These are phyloP conservation scores for Lactarius hengduanensis DNA, from an alignment of 768 basidiomycete genomes.

Conservation along the genomic window DNA sequence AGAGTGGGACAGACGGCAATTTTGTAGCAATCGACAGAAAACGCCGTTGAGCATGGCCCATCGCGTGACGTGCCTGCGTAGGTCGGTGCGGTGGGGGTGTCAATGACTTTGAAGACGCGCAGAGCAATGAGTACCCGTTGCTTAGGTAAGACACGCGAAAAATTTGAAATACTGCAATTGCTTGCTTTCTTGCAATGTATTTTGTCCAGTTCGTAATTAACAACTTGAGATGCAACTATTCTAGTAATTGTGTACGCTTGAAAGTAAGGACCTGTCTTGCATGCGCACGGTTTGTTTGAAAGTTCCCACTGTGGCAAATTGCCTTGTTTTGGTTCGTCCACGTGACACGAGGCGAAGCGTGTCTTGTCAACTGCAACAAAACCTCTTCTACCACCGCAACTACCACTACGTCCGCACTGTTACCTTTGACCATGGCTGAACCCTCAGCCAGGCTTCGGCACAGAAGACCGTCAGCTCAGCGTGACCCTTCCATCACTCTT, in stretches of 20 bases:
- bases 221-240: no score
- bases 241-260: no score
- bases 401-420: neutral
- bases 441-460: slow-evolving; percentile 9
- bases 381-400: neutral
- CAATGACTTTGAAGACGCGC: neutral
- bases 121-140: neutral
- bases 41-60: slow-evolving; percentile 63
- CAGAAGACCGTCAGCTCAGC: slow-evolving; percentile 19
- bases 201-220: no score
- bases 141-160: slow-evolving; percentile 1
- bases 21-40: slow-evolving; percentile 48
- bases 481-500: neutral
- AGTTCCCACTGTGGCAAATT: neutral
- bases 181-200: no score
- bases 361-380: neutral
- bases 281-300: neutral
- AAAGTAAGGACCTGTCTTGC: no score
- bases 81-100: neutral
- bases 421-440: slow-evolving; percentile 21
- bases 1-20: slow-evolving; percentile 52
- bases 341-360: slow-evolving; percentile 6
- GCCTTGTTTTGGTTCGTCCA: neutral
- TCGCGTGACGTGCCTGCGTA: slow-evolving; percentile 32
- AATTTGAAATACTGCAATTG: neutral